Percentiles rank a stretch among this genome's conserved stretches.
phyloP scores from a whole-genome alignment of 2,329 filamentous ascomycete genomes.

The Rhynchosporium graminicola region DNA sequence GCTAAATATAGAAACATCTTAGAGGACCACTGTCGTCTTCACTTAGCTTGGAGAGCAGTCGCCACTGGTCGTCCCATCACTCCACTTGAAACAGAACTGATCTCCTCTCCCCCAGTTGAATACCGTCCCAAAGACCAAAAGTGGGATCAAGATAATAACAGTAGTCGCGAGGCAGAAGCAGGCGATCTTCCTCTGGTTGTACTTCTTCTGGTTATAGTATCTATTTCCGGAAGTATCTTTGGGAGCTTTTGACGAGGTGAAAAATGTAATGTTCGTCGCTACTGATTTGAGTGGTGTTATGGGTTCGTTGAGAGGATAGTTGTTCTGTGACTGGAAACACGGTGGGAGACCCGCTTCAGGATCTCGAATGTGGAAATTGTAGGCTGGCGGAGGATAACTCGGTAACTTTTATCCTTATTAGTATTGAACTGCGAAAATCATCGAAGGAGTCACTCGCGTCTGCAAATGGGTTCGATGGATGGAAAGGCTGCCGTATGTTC shows the following conservation, averaged over 20 bases:
- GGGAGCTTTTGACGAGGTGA: neutral
- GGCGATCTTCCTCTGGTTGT: conserved; percentile 12
- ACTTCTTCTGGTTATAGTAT: conserved; percentile 15
- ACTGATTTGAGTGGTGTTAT: conserved; percentile 4
- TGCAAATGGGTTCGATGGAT: conserved; percentile 11
- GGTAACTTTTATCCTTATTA: neutral
- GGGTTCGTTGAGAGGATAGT: conserved; percentile 11
- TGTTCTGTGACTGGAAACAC: conserved; percentile 4
- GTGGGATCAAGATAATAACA: conserved; percentile 15
- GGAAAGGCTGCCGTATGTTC: conserved; percentile 4
- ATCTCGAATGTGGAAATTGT: conserved; percentile 18
- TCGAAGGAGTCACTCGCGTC: conserved; percentile 4
- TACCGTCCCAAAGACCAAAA: conserved; percentile 17
- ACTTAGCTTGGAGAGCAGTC: conserved; percentile 8
- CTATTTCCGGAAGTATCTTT: neutral
- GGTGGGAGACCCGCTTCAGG: conserved; percentile 4
- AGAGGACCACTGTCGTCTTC: too few relatives aligned
- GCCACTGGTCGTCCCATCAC: conserved; percentile 20
- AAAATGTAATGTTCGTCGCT: conserved; percentile 5
- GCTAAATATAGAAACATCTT: neutral
- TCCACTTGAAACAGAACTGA: conserved; percentile 21
- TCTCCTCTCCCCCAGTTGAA: conserved; percentile 24
- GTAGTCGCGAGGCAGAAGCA: conserved; percentile 17
- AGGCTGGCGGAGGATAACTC: conserved; percentile 9
- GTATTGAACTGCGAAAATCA: neutral